These are phyloP conservation scores for Loxodes magnus DNA, from an alignment of 73 alveolate genomes.

Conservation along the genomic window DNA sequence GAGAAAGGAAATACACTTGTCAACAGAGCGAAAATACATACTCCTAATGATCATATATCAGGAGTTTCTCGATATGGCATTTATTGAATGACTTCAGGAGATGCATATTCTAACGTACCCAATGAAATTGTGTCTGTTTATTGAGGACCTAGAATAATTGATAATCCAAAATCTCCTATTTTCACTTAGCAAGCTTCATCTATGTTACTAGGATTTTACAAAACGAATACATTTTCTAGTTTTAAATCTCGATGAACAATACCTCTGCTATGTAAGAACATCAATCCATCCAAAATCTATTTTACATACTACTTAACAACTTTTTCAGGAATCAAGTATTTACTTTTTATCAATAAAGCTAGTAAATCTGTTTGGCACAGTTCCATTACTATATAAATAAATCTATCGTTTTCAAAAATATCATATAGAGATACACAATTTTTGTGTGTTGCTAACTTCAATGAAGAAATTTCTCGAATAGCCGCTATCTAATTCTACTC, in stretches of 20 bases:
- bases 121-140: constrained; percentile 8
- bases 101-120: constrained; percentile 20
- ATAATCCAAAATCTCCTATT: constrained; percentile 12
- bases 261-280: constrained; percentile 50
- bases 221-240: constrained; percentile 72
- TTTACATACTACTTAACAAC: too few relatives aligned
- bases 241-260: constrained; percentile 82
- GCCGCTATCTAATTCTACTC: too few relatives aligned
- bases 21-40: constrained; percentile 5
- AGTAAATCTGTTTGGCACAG: too few relatives aligned
- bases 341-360: too few relatives aligned
- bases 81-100: constrained; percentile 16
- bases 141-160: constrained; percentile 21
- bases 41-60: constrained; percentile 20
- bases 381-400: too few relatives aligned
- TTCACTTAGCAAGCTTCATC: neutral
- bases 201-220: constrained; percentile 19
- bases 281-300: too few relatives aligned
- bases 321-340: too few relatives aligned
- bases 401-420: too few relatives aligned
- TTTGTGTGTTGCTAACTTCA: too few relatives aligned
- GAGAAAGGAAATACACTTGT: constrained; percentile 20
- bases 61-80: constrained; percentile 16
- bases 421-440: too few relatives aligned
- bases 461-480: too few relatives aligned